Percentiles rank a stretch among this genome's conserved stretches.
Conservation (phyloP, 192 early-diverging fungal species). For the Backusella tarrabulga region DNA sequence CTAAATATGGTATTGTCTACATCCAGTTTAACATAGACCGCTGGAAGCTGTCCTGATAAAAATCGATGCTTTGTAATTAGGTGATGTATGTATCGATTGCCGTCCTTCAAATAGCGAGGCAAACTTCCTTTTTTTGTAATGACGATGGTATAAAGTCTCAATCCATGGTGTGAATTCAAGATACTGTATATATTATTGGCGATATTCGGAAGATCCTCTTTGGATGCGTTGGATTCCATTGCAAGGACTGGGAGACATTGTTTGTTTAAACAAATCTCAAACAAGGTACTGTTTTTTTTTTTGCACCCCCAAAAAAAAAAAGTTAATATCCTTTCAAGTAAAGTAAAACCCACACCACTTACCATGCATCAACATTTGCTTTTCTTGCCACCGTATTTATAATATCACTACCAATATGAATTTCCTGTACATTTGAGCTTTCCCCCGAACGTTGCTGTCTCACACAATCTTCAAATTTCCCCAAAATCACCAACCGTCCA, state of each 20-base stretch:
- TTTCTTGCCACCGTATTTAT: conserved; percentile 32
- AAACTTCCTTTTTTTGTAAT: conserved; percentile 57
- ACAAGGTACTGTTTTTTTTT: conserved; percentile 36
- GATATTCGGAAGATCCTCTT: conserved; percentile 45
- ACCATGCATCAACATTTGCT: conserved; percentile 42
- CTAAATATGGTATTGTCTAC: conserved; percentile 53
- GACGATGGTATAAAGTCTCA: conserved; percentile 59
- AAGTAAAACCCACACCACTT: conserved; percentile 19
- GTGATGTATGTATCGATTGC: conserved; percentile 62
- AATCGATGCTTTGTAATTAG: conserved; percentile 64
- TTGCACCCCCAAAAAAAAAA: background rate
- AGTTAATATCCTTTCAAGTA: background rate
- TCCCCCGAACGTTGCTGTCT: conserved; percentile 42
- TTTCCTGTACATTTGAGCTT: conserved; percentile 25
- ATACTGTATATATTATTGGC: conserved; percentile 54
- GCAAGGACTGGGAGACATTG: conserved; percentile 73
- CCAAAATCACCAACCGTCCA: conserved; percentile 73
- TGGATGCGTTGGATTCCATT: conserved; percentile 55
- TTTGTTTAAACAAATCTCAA: conserved; percentile 65
- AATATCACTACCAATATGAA: conserved; percentile 37
- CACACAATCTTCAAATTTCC: conserved; percentile 74
- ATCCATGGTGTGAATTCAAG: conserved; percentile 56
- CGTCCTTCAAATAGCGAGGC: conserved; percentile 73
- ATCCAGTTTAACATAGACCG: conserved; percentile 53
- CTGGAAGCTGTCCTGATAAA: conserved; percentile 55